Evolutionary conservation across 169 alveolate genomes (phyloP).

Genomic region (Cryptosporidium muris): DNA sequence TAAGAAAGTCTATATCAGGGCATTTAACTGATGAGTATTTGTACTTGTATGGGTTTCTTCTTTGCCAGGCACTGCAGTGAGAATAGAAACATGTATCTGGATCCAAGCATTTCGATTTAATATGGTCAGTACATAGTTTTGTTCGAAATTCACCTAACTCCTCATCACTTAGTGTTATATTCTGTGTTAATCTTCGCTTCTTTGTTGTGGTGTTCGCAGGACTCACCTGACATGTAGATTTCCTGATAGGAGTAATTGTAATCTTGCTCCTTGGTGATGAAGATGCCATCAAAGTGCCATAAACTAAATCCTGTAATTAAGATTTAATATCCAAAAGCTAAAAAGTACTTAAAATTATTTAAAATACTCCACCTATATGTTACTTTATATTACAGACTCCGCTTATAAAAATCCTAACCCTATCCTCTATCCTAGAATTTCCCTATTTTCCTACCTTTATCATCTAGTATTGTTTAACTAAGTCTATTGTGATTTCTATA

Average conservation of each 20-base stretch:
- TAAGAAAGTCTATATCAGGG: slow-evolving; percentile 51
- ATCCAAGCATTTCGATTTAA: slow-evolving; percentile 54
- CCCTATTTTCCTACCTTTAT: not conserved
- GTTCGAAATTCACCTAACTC: slow-evolving; percentile 45
- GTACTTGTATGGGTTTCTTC: slow-evolving; percentile 54
- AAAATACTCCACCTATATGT: too few relatives aligned
- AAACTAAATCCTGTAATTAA: slow-evolving; percentile 9
- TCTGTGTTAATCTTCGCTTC: not conserved
- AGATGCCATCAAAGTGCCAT: slow-evolving; percentile 10
- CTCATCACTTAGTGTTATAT: slow-evolving; percentile 12
- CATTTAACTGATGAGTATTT: slow-evolving; percentile 45
- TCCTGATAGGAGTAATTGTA: too few relatives aligned
- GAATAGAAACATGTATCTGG: slow-evolving; percentile 66
- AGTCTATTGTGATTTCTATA: slow-evolving; percentile 10
- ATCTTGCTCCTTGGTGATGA: too few relatives aligned
- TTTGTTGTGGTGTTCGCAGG: not conserved
- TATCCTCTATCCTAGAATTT: not conserved
- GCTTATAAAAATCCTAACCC: slow-evolving; percentile 28
- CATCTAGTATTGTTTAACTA: not conserved
- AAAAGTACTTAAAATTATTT: too few relatives aligned
- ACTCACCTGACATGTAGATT: too few relatives aligned
- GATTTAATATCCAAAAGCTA: not conserved
- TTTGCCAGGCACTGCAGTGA: slow-evolving; percentile 70
- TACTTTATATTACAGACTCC: too few relatives aligned
- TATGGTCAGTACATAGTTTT: slow-evolving; percentile 43